Evolutionary conservation across 2,329 filamentous ascomycete species (phyloP).

Genomic region (Hymenotorrendiella dingleyae): DNA sequence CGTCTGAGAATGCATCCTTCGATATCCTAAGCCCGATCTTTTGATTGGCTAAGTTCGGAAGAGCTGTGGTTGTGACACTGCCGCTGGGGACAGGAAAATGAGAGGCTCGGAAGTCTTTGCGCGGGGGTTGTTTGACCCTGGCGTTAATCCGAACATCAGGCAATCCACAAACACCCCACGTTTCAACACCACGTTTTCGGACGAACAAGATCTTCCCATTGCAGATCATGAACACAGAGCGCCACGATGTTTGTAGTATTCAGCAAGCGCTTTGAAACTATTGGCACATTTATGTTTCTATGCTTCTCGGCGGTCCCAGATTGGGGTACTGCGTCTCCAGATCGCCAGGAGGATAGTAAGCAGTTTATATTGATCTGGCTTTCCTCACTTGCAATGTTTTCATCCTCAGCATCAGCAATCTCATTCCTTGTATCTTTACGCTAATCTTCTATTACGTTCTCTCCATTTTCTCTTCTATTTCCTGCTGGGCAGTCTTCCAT

Average conservation of each 20-base stretch:
- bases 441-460: conserved; percentile 4
- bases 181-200: conserved; percentile 16
- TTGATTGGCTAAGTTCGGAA: background rate
- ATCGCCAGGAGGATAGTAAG: background rate
- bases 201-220: conserved; percentile 12
- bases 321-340: background rate
- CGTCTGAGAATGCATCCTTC: background rate
- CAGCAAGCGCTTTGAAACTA: conserved; percentile 17
- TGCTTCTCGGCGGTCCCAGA: background rate
- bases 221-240: conserved; percentile 2
- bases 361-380: background rate
- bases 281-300: conserved; percentile 10
- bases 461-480: conserved; percentile 1
- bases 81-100: background rate
- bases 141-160: conserved; percentile 17
- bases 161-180: conserved; percentile 11
- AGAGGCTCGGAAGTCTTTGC: background rate
- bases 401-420: background rate
- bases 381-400: conserved; percentile 1
- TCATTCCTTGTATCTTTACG: conserved; percentile 6
- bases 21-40: background rate
- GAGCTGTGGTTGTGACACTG: background rate
- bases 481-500: conserved; percentile 24
- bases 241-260: background rate
- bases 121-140: conserved; percentile 12